Base-by-base conservation (phyloP, 108 stramenopile species). In the Mayamaea pseudoterrestris region DNA sequence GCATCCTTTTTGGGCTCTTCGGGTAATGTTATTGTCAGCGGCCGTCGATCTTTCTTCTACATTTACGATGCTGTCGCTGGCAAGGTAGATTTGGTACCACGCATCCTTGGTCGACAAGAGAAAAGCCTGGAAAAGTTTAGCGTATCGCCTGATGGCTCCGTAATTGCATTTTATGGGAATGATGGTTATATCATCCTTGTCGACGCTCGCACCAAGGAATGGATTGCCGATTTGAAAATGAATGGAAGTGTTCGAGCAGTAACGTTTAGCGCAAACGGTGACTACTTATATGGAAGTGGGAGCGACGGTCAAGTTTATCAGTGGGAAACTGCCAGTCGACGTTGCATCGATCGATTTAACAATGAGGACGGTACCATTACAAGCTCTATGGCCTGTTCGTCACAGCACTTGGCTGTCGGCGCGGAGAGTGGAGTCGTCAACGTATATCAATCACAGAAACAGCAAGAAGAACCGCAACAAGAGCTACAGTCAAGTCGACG, bases 381-480 rank as follows among this genome's bases (percentile, higher is more conserved):
- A 23, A 79, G 79, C 1, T 76, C 76, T 30, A 40, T 96, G 47
- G 73, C 90, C 5, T 60, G 57, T 24, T 73, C 82, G 14, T 58
- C 51, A 35, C 58, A 50, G 14, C 44, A 61, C 28, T 40, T 82
- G 18, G 92, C 95, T n/a, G 95, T 95, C 0, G 95, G 95, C 21
- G 75, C 81, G 20, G 92, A 93, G 36, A 90, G 90, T 60, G 95
- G 95, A 14, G 94, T 98, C 17, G 97, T 96, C 29, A 95, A 95
- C 50, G 47, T 98, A 7, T 98, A 96, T 58, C 42, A 64, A 46
- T 16, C 37, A 9, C 34, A 24, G 7, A 24, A 27, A 3, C 9
- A 26, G 5, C 27, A 5, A 56, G 5, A 35, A 44, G 11, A 30
- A 20, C 44, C 25, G 5, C 6, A 7, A 9, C 44, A 45, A 24